Conservation (phyloP, 306 rosid species). For the Vicia sativa region DNA sequence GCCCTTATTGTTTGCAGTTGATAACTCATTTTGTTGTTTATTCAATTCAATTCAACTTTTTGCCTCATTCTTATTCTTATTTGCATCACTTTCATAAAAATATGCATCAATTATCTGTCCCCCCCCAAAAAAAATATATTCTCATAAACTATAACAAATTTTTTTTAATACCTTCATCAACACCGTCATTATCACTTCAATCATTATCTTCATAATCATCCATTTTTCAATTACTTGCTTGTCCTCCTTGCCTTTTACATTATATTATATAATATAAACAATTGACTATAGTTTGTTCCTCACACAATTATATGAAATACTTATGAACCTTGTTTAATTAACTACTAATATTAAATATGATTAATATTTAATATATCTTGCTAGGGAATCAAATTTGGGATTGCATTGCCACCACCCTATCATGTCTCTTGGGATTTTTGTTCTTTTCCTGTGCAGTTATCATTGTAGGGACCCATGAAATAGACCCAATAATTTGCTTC, state of each 20-base stretch:
- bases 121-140: conserved; percentile 52
- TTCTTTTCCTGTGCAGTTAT: conserved; percentile 57
- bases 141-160: conserved; percentile 27
- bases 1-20: background rate
- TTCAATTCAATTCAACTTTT: conserved; percentile 36
- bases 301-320: conserved; percentile 33
- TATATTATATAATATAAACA: background rate
- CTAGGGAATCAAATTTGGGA: conserved; percentile 48
- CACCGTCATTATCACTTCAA: conserved; percentile 58
- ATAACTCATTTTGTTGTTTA: conserved; percentile 9
- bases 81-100: conserved; percentile 37
- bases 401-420: conserved; percentile 51
- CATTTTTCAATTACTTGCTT: conserved; percentile 30
- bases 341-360: background rate
- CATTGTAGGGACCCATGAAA: conserved; percentile 53
- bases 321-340: conserved; percentile 27
- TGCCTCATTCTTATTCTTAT: conserved; percentile 31
- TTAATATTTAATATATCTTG: conserved; percentile 25
- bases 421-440: conserved; percentile 54
- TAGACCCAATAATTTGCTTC: conserved; percentile 71
- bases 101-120: conserved; percentile 48
- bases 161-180: conserved; percentile 37
- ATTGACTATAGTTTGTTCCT: conserved; percentile 12
- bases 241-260: conserved; percentile 32
- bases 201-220: conserved; percentile 47